These are phyloP conservation scores for Dothideomycetidae sp. DNA, from an alignment of 2,329 filamentous ascomycete genomes.

Conservation along the genomic window DNA sequence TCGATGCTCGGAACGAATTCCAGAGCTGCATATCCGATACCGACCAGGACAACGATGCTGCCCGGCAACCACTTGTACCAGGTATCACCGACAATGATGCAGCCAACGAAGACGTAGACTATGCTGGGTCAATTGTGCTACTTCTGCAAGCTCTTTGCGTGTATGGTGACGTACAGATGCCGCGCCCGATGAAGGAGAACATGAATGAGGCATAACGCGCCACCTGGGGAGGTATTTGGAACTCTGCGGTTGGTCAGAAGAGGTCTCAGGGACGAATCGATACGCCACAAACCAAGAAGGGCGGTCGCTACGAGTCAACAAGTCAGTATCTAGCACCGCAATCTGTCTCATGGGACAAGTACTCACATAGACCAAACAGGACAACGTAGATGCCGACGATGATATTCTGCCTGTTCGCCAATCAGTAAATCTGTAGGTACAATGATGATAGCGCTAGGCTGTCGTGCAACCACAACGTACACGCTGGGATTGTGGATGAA, in stretches of 20 bases:
- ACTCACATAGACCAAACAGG: slow-evolving; percentile 70
- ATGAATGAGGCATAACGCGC: slow-evolving; percentile 93
- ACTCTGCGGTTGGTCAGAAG: slow-evolving; percentile 42
- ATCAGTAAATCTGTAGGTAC: slow-evolving; percentile 19
- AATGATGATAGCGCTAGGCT: too few species aligned
- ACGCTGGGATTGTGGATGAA: slow-evolving; percentile 45
- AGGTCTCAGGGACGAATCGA: background rate
- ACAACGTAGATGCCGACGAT: slow-evolving; percentile 80
- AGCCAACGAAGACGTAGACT: slow-evolving; percentile 96
- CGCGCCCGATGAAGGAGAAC: slow-evolving; percentile 92
- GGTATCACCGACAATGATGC: slow-evolving; percentile 57
- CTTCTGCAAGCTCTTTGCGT: background rate
- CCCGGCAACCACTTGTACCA: slow-evolving; percentile 62
- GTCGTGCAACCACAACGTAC: slow-evolving; percentile 16
- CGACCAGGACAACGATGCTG: slow-evolving; percentile 60
- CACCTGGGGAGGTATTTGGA: slow-evolving; percentile 86
- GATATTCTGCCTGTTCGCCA: slow-evolving; percentile 44
- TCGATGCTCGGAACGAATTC: slow-evolving; percentile 39
- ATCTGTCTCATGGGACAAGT: background rate
- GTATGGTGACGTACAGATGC: slow-evolving; percentile 57
- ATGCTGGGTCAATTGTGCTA: slow-evolving; percentile 8
- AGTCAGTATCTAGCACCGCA: background rate
- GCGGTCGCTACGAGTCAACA: slow-evolving; percentile 43
- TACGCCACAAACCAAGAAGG: slow-evolving; percentile 27
- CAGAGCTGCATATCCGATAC: slow-evolving; percentile 53